Evolutionary conservation across 2,329 filamentous ascomycete genomes (phyloP).

Genomic region (Fusarium clavum): DNA sequence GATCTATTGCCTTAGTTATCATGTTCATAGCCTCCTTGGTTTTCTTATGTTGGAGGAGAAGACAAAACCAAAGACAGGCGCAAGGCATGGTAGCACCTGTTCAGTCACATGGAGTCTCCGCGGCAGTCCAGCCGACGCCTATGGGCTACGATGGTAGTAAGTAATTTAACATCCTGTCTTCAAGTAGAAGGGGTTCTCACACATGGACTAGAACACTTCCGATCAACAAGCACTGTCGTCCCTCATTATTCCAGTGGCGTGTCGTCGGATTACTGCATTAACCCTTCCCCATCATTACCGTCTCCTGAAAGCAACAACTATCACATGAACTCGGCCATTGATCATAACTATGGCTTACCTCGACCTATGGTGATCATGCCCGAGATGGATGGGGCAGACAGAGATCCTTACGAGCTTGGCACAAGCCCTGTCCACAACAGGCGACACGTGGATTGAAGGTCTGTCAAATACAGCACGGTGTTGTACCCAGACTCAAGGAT

Average conservation of each 20-base stretch:
- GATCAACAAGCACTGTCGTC: neutral
- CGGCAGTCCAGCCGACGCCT: neutral
- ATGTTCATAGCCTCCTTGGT: neutral
- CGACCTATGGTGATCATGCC: neutral
- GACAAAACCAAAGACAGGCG: too few species aligned
- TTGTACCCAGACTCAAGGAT: too few species aligned
- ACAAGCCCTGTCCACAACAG: too few species aligned
- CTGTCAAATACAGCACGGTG: too few species aligned
- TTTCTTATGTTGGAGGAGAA: too few species aligned
- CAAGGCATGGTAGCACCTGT: too few species aligned
- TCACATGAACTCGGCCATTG: neutral
- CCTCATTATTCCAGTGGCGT: neutral
- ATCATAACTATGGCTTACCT: neutral
- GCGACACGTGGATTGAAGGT: too few species aligned
- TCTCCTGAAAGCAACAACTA: neutral
- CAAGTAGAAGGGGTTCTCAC: neutral
- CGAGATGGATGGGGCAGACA: neutral
- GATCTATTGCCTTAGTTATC: neutral
- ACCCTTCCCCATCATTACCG: neutral
- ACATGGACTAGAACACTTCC: neutral
- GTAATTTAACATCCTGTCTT: too few species aligned
- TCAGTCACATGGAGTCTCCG: too few species aligned
- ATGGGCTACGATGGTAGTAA: neutral
- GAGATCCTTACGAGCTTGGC: neutral
- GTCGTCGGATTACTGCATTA: neutral